Evolutionary conservation across 2,329 filamentous ascomycete genomes (phyloP).

Genomic region (Neoscytalidium dimidiatum): DNA sequence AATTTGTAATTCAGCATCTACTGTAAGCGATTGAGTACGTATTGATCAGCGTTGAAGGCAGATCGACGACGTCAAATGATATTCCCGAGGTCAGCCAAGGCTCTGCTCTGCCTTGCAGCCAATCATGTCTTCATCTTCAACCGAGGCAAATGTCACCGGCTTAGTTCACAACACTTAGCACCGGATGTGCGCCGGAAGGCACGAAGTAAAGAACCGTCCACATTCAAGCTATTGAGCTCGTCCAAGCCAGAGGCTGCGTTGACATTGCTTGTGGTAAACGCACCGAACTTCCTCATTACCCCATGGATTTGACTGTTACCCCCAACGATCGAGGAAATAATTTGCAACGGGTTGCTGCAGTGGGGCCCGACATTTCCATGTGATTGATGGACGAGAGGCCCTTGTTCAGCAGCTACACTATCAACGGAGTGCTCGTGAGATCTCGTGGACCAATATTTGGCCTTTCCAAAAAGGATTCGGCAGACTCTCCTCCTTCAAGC

Average conservation of each 20-base stretch:
- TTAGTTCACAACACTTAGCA: no score
- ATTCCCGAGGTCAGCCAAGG: neutral
- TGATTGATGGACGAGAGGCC: no score
- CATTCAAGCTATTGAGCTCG: no score
- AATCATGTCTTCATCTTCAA: neutral
- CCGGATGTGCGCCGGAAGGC: no score
- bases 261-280: no score
- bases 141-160: neutral
- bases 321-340: no score
- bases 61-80: neutral
- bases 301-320: no score
- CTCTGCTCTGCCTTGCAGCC: neutral
- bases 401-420: neutral
- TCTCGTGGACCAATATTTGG: neutral
- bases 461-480: neutral
- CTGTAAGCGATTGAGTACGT: neutral
- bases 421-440: neutral
- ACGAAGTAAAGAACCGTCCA: no score
- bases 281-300: no score
- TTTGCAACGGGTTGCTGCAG: no score
- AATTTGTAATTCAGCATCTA: neutral
- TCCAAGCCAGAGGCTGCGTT: no score
- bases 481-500: constrained; percentile 27
- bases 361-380: no score
- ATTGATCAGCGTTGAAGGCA: neutral